Evolutionary conservation across 2,329 filamentous ascomycete species (phyloP).

Genomic region (Penicillium janthinellum): DNA sequence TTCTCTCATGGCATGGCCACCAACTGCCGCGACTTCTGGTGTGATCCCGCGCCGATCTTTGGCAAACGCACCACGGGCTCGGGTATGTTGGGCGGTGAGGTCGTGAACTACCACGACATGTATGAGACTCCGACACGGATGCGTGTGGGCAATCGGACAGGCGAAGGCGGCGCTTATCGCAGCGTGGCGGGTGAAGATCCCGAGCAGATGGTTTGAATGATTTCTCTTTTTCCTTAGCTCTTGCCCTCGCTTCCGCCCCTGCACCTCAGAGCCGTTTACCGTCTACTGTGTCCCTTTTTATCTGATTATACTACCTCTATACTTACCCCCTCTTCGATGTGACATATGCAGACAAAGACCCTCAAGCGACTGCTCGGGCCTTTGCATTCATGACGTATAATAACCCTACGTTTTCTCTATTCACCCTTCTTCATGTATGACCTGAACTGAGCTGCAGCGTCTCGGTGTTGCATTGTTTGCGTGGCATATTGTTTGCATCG

Average conservation of each 20-base stretch:
- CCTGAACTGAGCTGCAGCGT: slow-evolving; percentile 12
- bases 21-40: slow-evolving; percentile 97
- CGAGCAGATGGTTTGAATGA: slow-evolving; percentile 32
- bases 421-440: slow-evolving; percentile 12
- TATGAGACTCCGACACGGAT: slow-evolving; percentile 81
- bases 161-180: slow-evolving; percentile 57
- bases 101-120: slow-evolving; percentile 83
- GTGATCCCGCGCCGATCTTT: slow-evolving; percentile 81
- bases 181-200: slow-evolving; percentile 50
- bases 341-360: background rate
- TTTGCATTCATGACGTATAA: slow-evolving; percentile 11
- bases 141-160: slow-evolving; percentile 52
- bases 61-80: slow-evolving; percentile 71
- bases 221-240: background rate
- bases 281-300: background rate
- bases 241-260: background rate
- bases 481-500: slow-evolving; percentile 7
- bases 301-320: background rate
- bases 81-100: slow-evolving; percentile 74
- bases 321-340: background rate
- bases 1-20: slow-evolving; percentile 80
- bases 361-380: background rate
- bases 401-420: background rate
- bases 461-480: slow-evolving; percentile 19
- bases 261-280: background rate